Evolutionary conservation across 257 asterid species (phyloP).

Genomic region (Ajuga chamaepitys): DNA sequence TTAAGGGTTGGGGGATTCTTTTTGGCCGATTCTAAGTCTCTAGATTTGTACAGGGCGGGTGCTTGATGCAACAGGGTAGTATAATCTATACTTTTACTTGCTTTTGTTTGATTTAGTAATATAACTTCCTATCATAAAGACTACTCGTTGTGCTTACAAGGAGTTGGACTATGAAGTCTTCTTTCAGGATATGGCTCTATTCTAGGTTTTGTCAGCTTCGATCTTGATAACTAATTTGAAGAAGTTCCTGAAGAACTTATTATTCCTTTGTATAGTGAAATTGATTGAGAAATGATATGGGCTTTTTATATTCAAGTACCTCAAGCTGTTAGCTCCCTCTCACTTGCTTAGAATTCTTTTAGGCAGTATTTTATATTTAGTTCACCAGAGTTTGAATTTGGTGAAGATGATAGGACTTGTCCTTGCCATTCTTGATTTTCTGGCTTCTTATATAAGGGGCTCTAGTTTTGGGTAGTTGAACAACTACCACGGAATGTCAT

Average conservation of each 20-base stretch:
- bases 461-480: neutral
- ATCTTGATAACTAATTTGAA: neutral
- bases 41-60: neutral
- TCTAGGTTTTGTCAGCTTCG: neutral
- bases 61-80: neutral
- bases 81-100: neutral
- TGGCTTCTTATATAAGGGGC: neutral
- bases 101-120: neutral
- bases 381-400: neutral
- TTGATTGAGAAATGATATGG: neutral
- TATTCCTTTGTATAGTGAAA: neutral
- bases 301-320: neutral
- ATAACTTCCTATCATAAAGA: neutral
- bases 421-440: neutral
- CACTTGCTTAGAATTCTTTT: neutral
- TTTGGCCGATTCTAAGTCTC: neutral
- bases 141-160: slow-evolving; percentile 1
- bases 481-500: neutral
- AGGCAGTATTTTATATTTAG: neutral
- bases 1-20: neutral
- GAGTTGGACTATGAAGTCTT: neutral
- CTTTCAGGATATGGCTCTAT: neutral
- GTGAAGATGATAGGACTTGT: neutral
- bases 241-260: neutral
- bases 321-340: neutral